Evolutionary conservation across 805 yeast genomes (phyloP).

Genomic region (Cyberlindnera euphorbiiphila): DNA sequence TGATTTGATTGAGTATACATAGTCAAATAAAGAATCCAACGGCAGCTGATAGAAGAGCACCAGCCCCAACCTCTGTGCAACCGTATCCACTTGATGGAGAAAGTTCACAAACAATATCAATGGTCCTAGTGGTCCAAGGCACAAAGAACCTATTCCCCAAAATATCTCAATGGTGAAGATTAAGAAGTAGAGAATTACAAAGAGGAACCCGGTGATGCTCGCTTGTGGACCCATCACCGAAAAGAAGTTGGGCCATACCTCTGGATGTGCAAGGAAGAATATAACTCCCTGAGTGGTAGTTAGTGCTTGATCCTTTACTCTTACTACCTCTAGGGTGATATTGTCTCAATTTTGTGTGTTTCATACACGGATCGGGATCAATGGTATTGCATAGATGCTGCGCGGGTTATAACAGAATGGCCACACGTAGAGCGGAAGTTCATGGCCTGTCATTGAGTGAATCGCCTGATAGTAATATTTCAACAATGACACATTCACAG

Average conservation of each 20-base stretch:
- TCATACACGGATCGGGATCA: slow-evolving; percentile 2
- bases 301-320: too few relatives aligned
- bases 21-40: slow-evolving; percentile 12
- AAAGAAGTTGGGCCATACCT: slow-evolving; percentile 11
- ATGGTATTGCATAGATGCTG: neutral
- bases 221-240: slow-evolving; percentile 9
- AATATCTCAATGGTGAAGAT: slow-evolving; percentile 5
- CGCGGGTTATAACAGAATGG: neutral
- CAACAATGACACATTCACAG: too few relatives aligned
- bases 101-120: slow-evolving; percentile 9
- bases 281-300: slow-evolving; percentile 9
- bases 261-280: slow-evolving; percentile 7
- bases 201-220: slow-evolving; percentile 5
- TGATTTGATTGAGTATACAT: slow-evolving; percentile 1
- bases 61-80: slow-evolving; percentile 10
- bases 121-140: slow-evolving; percentile 12
- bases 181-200: slow-evolving; percentile 6
- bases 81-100: slow-evolving; percentile 8
- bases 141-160: slow-evolving; percentile 6
- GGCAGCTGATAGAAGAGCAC: slow-evolving; percentile 10
- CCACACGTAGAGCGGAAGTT: slow-evolving; percentile 1
- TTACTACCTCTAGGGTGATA: too few relatives aligned
- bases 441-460: neutral
- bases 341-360: too few relatives aligned
- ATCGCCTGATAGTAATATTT: too few relatives aligned